Evolutionary conservation across 225 moss, liverwort and hornwort species (phyloP), one percentile per base, ranked within the genome.

Genomic region (Pseudoscleropodium purum): DNA sequence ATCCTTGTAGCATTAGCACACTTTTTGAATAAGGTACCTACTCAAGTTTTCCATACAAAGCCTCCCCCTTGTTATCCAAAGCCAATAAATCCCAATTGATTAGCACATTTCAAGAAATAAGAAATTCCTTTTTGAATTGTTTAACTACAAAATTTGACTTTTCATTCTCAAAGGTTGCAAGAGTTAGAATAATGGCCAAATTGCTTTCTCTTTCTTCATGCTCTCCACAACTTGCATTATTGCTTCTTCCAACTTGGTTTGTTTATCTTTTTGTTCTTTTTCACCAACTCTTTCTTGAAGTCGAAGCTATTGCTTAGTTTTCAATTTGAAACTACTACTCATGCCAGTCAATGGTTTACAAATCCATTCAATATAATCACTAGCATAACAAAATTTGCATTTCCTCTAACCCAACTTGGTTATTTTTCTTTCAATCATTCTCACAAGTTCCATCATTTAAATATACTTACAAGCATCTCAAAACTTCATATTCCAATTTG

Each of bases 61-160:
- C 25, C 39, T 70, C 39, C 4, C 4, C 5, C 25, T 5, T 0
- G 59, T 4, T 0, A 59, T 14, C 25, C 0, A 70, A 3, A 25
- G 26, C 8, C 39, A 72, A 69, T 2, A 41, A 27, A 72, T 73
- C 10, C 9, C 27, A 29, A 43, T 27, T 27, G 43, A 43, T 73
- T 29, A 74, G 29, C 2, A 10, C 43, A 29, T 29, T 5, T 9
- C 30, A 74, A 45, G 15, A n/a, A 69, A 69, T n/a, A 13, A n/a
- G 0, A 37, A 67, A 10, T n/a, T n/a, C 21, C 12, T 68, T 37
- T 68, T 0, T 6, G 2, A 68, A 37, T 68, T 37, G n/a, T 68
- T 11, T 68, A 36, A 68, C 6, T n/a, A 37, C n/a, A 68, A 68
- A 37, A 68, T n/a, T 68, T n/a, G 68, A 23, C 12, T 68, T 0